These are phyloP conservation scores for Camellia lanceoleosa DNA, from an alignment of 148 eudicot genomes.

Conservation along the genomic window DNA sequence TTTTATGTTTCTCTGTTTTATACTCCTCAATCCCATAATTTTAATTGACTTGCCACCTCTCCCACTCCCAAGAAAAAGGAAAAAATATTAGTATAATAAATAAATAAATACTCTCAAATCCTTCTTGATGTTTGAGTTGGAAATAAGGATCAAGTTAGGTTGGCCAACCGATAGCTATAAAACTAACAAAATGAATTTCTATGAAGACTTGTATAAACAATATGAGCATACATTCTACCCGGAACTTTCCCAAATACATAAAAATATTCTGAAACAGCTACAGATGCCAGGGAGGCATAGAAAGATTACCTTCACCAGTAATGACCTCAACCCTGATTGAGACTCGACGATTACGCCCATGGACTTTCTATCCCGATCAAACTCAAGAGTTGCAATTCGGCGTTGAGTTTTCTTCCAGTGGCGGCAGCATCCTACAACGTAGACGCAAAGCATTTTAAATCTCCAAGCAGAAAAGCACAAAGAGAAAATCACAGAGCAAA, in stretches of 20 bases:
- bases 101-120: too few relatives aligned
- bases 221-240: background rate
- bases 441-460: background rate
- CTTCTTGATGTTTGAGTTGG: too few relatives aligned
- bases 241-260: background rate
- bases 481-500: background rate
- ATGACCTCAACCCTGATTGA: constrained; percentile 31
- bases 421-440: constrained; percentile 29
- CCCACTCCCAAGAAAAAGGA: too few relatives aligned
- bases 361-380: constrained; percentile 57
- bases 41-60: too few relatives aligned
- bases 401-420: constrained; percentile 32
- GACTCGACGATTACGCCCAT: constrained; percentile 51
- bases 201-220: background rate
- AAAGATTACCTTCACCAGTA: constrained; percentile 44
- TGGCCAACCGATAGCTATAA: too few relatives aligned
- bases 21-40: too few relatives aligned
- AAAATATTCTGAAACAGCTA: background rate
- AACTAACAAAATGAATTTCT: background rate
- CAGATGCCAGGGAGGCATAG: background rate
- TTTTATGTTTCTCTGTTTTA: too few relatives aligned
- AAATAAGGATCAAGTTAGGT: too few relatives aligned
- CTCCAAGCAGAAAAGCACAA: background rate
- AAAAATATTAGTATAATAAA: too few relatives aligned
- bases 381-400: constrained; percentile 53